Evolutionary conservation across 2,329 filamentous ascomycete genomes (phyloP), one percentile per base, ranked within the genome.

Genomic region (Neoascochyta sp.): DNA sequence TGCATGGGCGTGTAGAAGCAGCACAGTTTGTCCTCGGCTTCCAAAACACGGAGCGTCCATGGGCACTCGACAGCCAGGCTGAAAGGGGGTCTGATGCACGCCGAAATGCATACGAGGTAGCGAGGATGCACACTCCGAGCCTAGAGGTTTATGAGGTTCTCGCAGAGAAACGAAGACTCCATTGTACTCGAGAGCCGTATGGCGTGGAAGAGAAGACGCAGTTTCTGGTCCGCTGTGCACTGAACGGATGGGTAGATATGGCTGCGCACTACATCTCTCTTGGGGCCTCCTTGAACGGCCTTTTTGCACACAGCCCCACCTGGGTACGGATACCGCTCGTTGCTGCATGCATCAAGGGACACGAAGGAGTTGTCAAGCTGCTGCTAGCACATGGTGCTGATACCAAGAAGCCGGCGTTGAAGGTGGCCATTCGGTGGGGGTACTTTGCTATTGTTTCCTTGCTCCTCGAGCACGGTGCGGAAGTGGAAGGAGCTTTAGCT

Each of bases 191-290:
- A 19, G 16, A 20, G 10, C 4, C 9, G 7, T 32, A 17, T 25
- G 34, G 34, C 10, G 15, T 16, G 1, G 21, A 12, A 13, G 14
- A 32, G 20, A 22, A 24, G 8, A 36, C 34, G 7, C 7, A 2
- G 6, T 36, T 32, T 14, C 22, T 37, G 9, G 5, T 16, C 4
- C 25, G 15, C 11, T 33, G 34, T 15, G 34, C 34, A 9, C 4
- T 4, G 4, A 16, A 18, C 19, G 29, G 34, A 9, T 33, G 34
- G 34, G 19, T 10, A 29, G 34, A 33, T 15, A 37, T 33, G 34
- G 26, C 29, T 4, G 6, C 13, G 8, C 18, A 18, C n/a, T 37
- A 33, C 13, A 22, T 37, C 1, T 10, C 24, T 9, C 26, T 37
- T 18, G 34, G 34, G 14, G 34, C 34, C 4, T 20, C 6, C 17